These are phyloP conservation scores for Sophora flavescens DNA, from an alignment of 306 rosid species.

Conservation along the genomic window DNA sequence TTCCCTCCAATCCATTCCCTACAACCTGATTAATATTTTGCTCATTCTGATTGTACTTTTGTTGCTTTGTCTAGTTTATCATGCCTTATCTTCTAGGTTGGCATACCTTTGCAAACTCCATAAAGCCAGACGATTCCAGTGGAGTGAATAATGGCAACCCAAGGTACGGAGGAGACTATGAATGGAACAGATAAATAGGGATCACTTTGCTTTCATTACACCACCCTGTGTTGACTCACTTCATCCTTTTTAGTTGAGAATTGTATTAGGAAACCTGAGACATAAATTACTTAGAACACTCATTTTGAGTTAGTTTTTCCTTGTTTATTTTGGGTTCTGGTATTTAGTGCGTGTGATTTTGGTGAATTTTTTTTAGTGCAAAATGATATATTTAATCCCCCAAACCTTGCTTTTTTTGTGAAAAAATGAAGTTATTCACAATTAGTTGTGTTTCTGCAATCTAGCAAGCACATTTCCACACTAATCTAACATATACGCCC, in stretches of 20 bases:
- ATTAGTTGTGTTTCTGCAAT: too few relatives aligned
- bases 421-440: not conserved
- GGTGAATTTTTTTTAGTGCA: not conserved
- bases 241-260: constrained; percentile 31
- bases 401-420: too few relatives aligned
- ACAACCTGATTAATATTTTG: not conserved
- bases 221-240: constrained; percentile 17
- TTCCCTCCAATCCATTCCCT: not conserved
- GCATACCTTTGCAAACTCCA: constrained; percentile 81
- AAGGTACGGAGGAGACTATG: constrained; percentile 79
- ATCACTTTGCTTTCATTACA: constrained; percentile 31
- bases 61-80: constrained; percentile 60
- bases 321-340: not conserved
- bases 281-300: not conserved
- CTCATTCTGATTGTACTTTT: constrained; percentile 14
- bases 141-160: constrained; percentile 61
- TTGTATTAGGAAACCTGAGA: constrained; percentile 40
- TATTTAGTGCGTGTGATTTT: not conserved
- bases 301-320: not conserved
- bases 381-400: not conserved
- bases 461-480: too few relatives aligned
- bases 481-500: too few relatives aligned
- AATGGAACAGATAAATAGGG: constrained; percentile 72
- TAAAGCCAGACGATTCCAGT: constrained; percentile 62
- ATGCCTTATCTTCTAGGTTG: constrained; percentile 87